These are phyloP conservation scores for Luzula sylvatica DNA, from an alignment of 176 grass and related monocot species.

Conservation along the genomic window DNA sequence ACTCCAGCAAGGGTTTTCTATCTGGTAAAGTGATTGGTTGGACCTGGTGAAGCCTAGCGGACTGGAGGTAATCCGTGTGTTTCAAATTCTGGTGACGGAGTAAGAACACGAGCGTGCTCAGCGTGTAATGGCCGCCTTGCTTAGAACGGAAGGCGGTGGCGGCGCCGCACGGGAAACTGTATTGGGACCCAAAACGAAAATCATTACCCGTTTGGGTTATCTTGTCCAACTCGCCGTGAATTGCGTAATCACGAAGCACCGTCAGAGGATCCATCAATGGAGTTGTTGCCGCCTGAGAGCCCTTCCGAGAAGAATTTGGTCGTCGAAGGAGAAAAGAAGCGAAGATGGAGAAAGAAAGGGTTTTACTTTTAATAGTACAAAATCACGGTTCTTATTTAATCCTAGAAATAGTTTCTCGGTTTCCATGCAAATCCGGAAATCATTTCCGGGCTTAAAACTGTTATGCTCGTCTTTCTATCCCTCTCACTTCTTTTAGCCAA, in stretches of 20 bases:
- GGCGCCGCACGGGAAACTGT: constrained; percentile 48
- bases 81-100: constrained; percentile 69
- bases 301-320: not conserved
- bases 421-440: no score
- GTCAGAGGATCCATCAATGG: constrained; percentile 70
- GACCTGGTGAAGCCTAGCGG: constrained; percentile 60
- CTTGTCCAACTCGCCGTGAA: constrained; percentile 54
- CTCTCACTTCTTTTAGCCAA: no score
- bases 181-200: constrained; percentile 70
- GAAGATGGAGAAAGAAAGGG: not conserved
- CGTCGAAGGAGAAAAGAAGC: not conserved
- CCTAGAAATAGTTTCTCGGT: no score
- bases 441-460: no score
- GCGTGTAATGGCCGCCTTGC: constrained; percentile 62
- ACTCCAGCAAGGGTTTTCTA: constrained; percentile 86
- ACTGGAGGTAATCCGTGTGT: constrained; percentile 91
- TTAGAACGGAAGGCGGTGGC: constrained; percentile 76
- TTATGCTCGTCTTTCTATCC: no score
- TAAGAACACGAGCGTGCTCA: constrained; percentile 80
- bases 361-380: no score
- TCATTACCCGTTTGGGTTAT: constrained; percentile 55
- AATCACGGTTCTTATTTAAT: no score
- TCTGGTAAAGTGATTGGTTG: constrained; percentile 69
- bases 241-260: constrained; percentile 73
- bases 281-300: no score